These are phyloP conservation scores for Cryphonectria naterciae DNA, from an alignment of 2,329 filamentous ascomycete species.

Conservation along the genomic window DNA sequence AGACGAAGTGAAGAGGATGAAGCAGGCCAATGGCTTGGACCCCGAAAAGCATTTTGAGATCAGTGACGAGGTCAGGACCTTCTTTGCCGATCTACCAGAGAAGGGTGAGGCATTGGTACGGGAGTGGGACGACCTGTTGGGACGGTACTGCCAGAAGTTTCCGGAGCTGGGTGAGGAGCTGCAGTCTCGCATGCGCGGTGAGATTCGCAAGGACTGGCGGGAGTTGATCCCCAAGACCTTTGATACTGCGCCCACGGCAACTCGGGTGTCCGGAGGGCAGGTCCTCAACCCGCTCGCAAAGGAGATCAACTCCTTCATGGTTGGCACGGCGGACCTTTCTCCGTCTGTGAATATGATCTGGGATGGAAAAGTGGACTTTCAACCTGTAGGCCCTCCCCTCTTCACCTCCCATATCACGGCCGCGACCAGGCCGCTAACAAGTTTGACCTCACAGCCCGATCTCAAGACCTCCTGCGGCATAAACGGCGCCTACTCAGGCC, in stretches of 20 bases:
- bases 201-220: slow-evolving; percentile 53
- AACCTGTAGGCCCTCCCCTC: slow-evolving; percentile 44
- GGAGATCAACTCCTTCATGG: slow-evolving; percentile 46
- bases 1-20: slow-evolving; percentile 58
- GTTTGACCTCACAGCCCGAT: slow-evolving; percentile 27
- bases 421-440: not conserved
- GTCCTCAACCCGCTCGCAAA: slow-evolving; percentile 53
- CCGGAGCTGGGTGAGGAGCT: slow-evolving; percentile 46
- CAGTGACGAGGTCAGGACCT: slow-evolving; percentile 50
- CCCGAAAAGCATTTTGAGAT: slow-evolving; percentile 52
- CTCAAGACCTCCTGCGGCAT: slow-evolving; percentile 32
- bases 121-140: slow-evolving; percentile 50
- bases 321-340: slow-evolving; percentile 52
- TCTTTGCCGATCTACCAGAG: slow-evolving; percentile 53
- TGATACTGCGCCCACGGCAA: slow-evolving; percentile 53
- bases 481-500: slow-evolving; percentile 54
- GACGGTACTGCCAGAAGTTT: slow-evolving; percentile 29
- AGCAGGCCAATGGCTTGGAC: slow-evolving; percentile 54
- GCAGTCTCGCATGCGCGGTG: slow-evolving; percentile 49
- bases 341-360: slow-evolving; percentile 56
- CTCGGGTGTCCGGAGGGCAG: slow-evolving; percentile 51
- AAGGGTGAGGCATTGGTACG: slow-evolving; percentile 51
- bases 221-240: slow-evolving; percentile 54
- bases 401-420: not conserved
- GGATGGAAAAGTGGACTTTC: slow-evolving; percentile 54